Conservation (phyloP, 2,329 filamentous ascomycete species). For the Cladophialophora chaetospira region DNA sequence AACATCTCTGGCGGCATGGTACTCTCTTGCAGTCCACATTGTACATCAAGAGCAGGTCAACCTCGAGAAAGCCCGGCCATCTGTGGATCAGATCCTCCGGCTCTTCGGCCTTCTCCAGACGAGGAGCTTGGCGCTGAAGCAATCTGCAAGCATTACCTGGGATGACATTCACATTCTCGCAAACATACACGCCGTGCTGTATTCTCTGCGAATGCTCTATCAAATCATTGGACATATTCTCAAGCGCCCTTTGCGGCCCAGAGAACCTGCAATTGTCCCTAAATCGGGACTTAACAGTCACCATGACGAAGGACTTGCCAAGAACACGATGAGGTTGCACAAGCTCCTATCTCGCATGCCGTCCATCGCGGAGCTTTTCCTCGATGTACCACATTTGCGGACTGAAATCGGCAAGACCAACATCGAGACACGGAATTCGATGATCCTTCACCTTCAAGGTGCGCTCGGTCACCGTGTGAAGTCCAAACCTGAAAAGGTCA, state of each 20-base stretch:
- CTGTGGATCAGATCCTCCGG: neutral
- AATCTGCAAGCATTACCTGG: slow-evolving; percentile 50
- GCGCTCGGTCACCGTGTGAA: neutral
- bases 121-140: neutral
- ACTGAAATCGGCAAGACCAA: neutral
- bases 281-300: neutral
- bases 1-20: slow-evolving; percentile 17
- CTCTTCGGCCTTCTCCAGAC: slow-evolving; percentile 16
- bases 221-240: slow-evolving; percentile 38
- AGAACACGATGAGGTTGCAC: neutral
- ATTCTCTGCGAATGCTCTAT: slow-evolving; percentile 63
- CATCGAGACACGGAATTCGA: slow-evolving; percentile 2
- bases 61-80: slow-evolving; percentile 3
- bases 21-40: slow-evolving; percentile 16
- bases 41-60: slow-evolving; percentile 18
- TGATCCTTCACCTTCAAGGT: neutral
- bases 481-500: neutral
- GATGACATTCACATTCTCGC: slow-evolving; percentile 62
- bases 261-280: too few species aligned
- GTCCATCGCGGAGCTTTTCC: slow-evolving; percentile 24
- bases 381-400: slow-evolving; percentile 22
- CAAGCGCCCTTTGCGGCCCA: neutral
- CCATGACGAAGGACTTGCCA: neutral
- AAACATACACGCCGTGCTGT: slow-evolving; percentile 61
- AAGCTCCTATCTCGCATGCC: slow-evolving; percentile 16